These are phyloP conservation scores for Bullera alba DNA, from an alignment of 768 basidiomycete species.

Conservation along the genomic window DNA sequence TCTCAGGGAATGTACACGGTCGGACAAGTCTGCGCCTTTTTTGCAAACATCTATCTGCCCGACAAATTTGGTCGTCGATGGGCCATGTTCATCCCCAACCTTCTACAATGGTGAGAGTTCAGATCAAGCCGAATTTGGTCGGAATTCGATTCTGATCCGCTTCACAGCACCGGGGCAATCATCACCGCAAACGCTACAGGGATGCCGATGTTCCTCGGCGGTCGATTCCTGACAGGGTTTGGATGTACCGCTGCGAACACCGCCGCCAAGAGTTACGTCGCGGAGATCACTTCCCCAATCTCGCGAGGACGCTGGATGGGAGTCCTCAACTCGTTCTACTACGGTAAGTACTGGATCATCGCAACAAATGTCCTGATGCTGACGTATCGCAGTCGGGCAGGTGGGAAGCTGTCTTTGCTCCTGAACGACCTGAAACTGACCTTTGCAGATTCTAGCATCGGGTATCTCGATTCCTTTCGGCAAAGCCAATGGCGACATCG, in stretches of 20 bases:
- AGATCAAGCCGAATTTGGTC: not conserved
- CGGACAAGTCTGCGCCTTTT: conserved; percentile 20
- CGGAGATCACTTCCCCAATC: conserved; percentile 53
- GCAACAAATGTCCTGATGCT: not conserved
- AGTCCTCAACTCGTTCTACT: conserved; percentile 44
- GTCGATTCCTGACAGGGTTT: conserved; percentile 52
- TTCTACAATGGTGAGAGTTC: conserved; percentile 48
- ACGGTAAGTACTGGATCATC: not conserved
- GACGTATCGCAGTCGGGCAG: not conserved
- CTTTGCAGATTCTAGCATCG: conserved; percentile 16
- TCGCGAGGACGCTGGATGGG: conserved; percentile 54
- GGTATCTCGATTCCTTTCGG: conserved; percentile 20
- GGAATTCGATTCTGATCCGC: not conserved
- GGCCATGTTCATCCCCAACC: conserved; percentile 53
- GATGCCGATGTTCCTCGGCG: conserved; percentile 48
- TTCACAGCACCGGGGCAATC: conserved; percentile 49
- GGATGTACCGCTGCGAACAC: conserved; percentile 51
- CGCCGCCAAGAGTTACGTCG: conserved; percentile 47
- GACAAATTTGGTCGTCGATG: conserved; percentile 53
- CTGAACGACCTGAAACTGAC: no score
- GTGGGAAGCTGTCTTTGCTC: no score
- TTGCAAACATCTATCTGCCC: conserved; percentile 48
- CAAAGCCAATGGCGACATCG: not conserved
- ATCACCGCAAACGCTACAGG: conserved; percentile 51
- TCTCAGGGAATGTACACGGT: conserved; percentile 52